phyloP scores from a whole-genome alignment of 2,329 filamentous ascomycete species.

The Bipolaris victoriae region DNA sequence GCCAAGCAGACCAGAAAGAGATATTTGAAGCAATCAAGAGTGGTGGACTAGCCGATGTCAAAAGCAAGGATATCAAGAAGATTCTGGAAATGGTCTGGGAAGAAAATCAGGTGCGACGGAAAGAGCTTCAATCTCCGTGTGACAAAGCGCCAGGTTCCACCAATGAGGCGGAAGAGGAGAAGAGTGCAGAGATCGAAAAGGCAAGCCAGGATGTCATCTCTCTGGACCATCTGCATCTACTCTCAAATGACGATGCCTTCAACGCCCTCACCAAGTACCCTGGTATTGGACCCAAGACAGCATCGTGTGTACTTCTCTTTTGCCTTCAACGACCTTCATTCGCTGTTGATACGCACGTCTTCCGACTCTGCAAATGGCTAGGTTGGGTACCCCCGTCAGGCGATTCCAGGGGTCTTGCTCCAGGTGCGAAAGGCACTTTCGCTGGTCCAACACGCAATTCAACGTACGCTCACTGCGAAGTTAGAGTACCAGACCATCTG shows the following conservation, averaged over 20 bases:
- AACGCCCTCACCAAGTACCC: slow-evolving; percentile 63
- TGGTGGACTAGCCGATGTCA: slow-evolving; percentile 73
- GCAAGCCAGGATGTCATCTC: slow-evolving; percentile 67
- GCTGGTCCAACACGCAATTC: slow-evolving; percentile 56
- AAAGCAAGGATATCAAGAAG: slow-evolving; percentile 73
- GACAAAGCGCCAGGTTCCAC: slow-evolving; percentile 51
- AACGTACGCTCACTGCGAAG: slow-evolving; percentile 66
- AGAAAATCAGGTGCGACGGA: slow-evolving; percentile 66
- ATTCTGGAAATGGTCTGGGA: slow-evolving; percentile 75
- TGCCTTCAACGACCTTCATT: slow-evolving; percentile 68
- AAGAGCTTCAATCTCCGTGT: slow-evolving; percentile 52
- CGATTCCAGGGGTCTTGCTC: slow-evolving; percentile 39
- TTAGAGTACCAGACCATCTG: slow-evolving; percentile 64
- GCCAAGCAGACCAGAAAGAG: slow-evolving; percentile 62
- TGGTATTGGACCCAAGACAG: slow-evolving; percentile 70
- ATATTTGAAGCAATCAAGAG: slow-evolving; percentile 72
- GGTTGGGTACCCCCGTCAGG: slow-evolving; percentile 63
- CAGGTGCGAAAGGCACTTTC: slow-evolving; percentile 50
- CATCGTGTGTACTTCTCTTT: slow-evolving; percentile 68
- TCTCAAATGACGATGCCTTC: slow-evolving; percentile 64
- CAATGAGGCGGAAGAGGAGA: slow-evolving; percentile 58
- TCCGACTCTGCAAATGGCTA: slow-evolving; percentile 66
- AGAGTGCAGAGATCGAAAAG: slow-evolving; percentile 63
- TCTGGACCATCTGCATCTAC: slow-evolving; percentile 64
- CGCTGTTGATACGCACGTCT: slow-evolving; percentile 71